These are phyloP conservation scores for Kokia cookei DNA, from an alignment of 441 rosid species.

Conservation along the genomic window DNA sequence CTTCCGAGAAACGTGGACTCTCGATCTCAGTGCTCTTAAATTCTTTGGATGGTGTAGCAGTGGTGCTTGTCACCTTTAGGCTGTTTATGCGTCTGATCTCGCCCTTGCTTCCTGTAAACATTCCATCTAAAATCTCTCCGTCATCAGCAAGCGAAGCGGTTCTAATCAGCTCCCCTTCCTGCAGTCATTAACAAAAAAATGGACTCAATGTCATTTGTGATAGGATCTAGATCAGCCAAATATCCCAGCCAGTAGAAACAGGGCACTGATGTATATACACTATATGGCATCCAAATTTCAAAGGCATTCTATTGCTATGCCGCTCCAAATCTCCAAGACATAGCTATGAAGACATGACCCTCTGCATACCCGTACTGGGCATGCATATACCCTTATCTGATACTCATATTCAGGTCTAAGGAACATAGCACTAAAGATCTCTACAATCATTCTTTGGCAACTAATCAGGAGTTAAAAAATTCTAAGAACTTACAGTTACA, in stretches of 20 bases:
- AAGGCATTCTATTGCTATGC: background rate
- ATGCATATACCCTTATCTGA: background rate
- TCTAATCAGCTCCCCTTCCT: constrained; percentile 54
- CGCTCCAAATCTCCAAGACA: background rate
- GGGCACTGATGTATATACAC: background rate
- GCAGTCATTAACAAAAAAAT: background rate
- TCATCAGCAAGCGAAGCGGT: constrained; percentile 47
- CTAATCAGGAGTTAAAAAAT: background rate
- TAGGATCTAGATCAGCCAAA: background rate
- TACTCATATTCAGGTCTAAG: background rate
- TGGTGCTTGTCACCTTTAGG: constrained; percentile 26
- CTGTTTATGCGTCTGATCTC: constrained; percentile 52
- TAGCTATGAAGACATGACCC: background rate
- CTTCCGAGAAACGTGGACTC: constrained; percentile 58
- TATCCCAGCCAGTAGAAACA: background rate
- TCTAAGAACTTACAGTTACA: constrained; percentile 36
- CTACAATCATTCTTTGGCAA: background rate
- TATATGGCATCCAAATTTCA: background rate
- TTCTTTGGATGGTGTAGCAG: constrained; percentile 41
- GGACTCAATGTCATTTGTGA: background rate
- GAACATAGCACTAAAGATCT: background rate
- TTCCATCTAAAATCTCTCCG: constrained; percentile 59
- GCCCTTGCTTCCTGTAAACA: constrained; percentile 59
- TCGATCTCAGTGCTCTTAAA: constrained; percentile 27
- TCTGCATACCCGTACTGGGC: too few relatives aligned